Base-by-base conservation (phyloP, 495 filamentous ascomycete species). In the Antarctomyces pellizariae region DNA sequence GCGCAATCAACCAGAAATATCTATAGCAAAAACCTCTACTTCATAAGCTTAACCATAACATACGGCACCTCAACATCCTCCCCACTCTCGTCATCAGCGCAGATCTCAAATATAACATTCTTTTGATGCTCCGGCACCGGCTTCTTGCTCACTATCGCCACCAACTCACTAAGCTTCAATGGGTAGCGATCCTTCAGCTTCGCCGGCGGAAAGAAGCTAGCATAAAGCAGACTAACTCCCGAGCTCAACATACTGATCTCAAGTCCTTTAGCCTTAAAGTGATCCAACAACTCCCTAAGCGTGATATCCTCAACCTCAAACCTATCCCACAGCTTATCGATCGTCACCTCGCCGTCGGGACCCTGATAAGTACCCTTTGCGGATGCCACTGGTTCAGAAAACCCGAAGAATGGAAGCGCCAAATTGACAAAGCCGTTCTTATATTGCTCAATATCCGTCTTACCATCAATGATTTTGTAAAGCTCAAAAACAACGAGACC, bases 361-460 rank as follows among this genome's bases (percentile, higher is more conserved):
- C 80, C 68, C 41, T 55, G 43, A 49, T 95, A 99, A 42, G 65
- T 77, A 37, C 79, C 78, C 57, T 95, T 93, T 11, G 79, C 78
- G 36, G 77, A 89, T 11, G 67, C 63, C 38, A 99, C 78, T 7
- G 86, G 86, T 50, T 99, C 86, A 48, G 79, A 89, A 64, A 95
- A 99, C 11, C 83, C 84, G 34, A 95, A 82, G 62, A 95, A 93
- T 5, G 86, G 86, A 25, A 99, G 62, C 4, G 89, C 89, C 31
- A 99, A 57, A 55, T 99, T 99, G 47, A 95, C 54, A 46, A 99
- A 99, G 13, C 89, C 89, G 49, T 99, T 99, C 63, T 95, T 95
- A 63, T 84, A 99, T 40, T 93, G 76, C 49, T 92, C 84, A 37
- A 93, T 74, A 36, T 95, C 76, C 9, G 55, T 62, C 56, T 99